phyloP scores from a whole-genome alignment of 805 yeast species.

The Metschnikowia noctiluminum region DNA sequence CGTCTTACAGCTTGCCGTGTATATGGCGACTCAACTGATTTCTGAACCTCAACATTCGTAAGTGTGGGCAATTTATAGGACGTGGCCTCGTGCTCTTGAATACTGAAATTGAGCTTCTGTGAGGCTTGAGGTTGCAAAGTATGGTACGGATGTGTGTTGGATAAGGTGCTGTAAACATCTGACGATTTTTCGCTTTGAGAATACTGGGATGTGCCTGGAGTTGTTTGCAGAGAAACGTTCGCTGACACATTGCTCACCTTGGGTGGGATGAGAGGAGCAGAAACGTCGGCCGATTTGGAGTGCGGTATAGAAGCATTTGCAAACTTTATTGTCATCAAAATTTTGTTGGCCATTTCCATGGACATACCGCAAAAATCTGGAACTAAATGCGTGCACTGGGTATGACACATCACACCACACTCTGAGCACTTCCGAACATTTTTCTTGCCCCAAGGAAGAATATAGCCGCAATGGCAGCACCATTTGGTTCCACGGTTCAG shows the following conservation, averaged over 20 bases:
- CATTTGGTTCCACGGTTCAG: constrained; percentile 95
- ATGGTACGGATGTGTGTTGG: constrained; percentile 12
- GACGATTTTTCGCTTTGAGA: background rate
- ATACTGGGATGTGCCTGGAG: constrained; percentile 2
- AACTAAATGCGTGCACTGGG: constrained; percentile 87
- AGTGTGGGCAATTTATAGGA: constrained; percentile 13
- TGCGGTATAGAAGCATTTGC: constrained; percentile 35
- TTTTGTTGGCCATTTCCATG: constrained; percentile 92
- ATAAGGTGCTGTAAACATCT: constrained; percentile 16
- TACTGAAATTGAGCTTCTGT: no score
- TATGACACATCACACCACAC: constrained; percentile 94
- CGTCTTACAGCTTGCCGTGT: constrained; percentile 9
- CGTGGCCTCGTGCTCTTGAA: background rate
- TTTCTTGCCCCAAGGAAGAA: constrained; percentile 91
- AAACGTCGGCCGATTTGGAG: constrained; percentile 1
- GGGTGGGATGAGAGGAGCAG: constrained; percentile 4
- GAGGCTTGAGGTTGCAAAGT: constrained; percentile 18
- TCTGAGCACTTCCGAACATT: constrained; percentile 89
- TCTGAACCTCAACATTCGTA: constrained; percentile 13
- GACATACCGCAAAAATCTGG: constrained; percentile 99
- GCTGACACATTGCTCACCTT: constrained; percentile 1
- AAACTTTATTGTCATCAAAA: constrained; percentile 75
- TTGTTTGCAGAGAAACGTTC: constrained; percentile 3
- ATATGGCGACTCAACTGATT: constrained; percentile 14
- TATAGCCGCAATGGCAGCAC: constrained; percentile 99